phyloP scores from a whole-genome alignment of 2,329 filamentous ascomycete species.

The Diaporthe sp. region DNA sequence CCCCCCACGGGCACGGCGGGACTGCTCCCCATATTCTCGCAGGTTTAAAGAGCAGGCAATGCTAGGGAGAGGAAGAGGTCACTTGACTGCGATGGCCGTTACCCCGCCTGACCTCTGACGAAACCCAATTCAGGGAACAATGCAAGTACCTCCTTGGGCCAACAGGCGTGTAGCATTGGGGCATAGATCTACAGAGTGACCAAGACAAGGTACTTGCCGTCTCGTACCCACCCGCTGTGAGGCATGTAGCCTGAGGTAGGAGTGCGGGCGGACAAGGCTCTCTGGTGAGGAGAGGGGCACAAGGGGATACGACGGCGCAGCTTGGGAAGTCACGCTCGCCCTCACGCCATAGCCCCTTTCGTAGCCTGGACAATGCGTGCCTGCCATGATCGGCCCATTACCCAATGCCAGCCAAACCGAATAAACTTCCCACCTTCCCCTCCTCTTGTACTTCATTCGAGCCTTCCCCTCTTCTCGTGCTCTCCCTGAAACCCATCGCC shows the following conservation, averaged over 20 bases:
- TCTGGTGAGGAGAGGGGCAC: constrained; percentile 17
- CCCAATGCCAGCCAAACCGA: constrained; percentile 30
- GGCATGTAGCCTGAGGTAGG: not conserved
- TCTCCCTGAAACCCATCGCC: constrained; percentile 15
- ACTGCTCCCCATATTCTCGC: not conserved
- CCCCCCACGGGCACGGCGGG: constrained; percentile 1
- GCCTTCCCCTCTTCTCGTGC: constrained; percentile 39
- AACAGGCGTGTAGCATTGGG: not conserved
- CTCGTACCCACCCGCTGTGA: not conserved
- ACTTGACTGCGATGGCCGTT: constrained; percentile 20
- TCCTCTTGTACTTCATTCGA: constrained; percentile 36
- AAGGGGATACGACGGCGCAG: constrained; percentile 13
- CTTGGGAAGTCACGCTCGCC: constrained; percentile 25
- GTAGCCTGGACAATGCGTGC: constrained; percentile 38
- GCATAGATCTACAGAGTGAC: constrained; percentile 1
- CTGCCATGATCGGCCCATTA: constrained; percentile 33
- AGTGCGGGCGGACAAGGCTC: not conserved
- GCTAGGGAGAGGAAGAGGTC: constrained; percentile 10
- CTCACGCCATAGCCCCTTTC: constrained; percentile 39
- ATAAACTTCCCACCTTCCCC: constrained; percentile 39
- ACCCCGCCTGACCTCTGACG: constrained; percentile 30
- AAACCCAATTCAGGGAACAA: constrained; percentile 33
- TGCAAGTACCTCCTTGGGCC: not conserved
- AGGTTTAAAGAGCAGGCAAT: not conserved
- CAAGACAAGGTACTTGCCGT: constrained; percentile 9